Conservation (phyloP, 495 filamentous ascomycete species). For the Aspergillus bridgeri region DNA sequence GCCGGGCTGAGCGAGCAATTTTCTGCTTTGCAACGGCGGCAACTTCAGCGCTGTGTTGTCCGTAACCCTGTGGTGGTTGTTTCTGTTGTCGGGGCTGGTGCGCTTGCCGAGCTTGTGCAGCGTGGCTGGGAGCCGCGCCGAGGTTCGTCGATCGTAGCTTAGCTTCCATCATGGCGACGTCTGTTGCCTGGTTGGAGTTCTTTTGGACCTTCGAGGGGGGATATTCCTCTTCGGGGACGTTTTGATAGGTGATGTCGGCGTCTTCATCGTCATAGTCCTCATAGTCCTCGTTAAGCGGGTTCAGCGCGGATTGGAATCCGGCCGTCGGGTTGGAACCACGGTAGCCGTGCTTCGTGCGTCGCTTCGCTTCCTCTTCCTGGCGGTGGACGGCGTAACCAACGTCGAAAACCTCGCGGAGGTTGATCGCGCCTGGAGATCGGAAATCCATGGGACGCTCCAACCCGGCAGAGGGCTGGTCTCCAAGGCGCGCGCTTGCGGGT, state of each 20-base stretch:
- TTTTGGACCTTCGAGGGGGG: slow-evolving; percentile 68
- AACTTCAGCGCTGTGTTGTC: slow-evolving; percentile 73
- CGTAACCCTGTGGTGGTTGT: slow-evolving; percentile 63
- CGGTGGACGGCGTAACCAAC: slow-evolving; percentile 95
- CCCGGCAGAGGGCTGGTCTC: slow-evolving; percentile 48
- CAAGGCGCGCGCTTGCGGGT: slow-evolving; percentile 44
- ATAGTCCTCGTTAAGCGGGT: slow-evolving; percentile 66
- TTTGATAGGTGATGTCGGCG: slow-evolving; percentile 44
- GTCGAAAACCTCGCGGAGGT: slow-evolving; percentile 94
- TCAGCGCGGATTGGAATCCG: slow-evolving; percentile 52
- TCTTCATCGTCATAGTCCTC: slow-evolving; percentile 62
- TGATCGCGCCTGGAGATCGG: slow-evolving; percentile 91
- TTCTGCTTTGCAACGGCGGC: slow-evolving; percentile 77
- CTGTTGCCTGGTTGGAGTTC: slow-evolving; percentile 49
- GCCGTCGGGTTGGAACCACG: slow-evolving; percentile 49
- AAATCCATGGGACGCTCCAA: slow-evolving; percentile 78
- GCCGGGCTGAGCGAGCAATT: slow-evolving; percentile 59
- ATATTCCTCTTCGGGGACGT: slow-evolving; percentile 32
- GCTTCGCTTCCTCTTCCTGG: slow-evolving; percentile 93
- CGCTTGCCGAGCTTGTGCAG: slow-evolving; percentile 58
- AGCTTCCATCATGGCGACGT: slow-evolving; percentile 78
- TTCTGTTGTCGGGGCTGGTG: slow-evolving; percentile 42
- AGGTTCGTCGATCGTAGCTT: slow-evolving; percentile 80
- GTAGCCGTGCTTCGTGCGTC: slow-evolving; percentile 75
- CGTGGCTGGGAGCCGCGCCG: slow-evolving; percentile 45